Evolutionary conservation across 805 yeast genomes (phyloP).

Genomic region (Saccharomycopsis fodiens): DNA sequence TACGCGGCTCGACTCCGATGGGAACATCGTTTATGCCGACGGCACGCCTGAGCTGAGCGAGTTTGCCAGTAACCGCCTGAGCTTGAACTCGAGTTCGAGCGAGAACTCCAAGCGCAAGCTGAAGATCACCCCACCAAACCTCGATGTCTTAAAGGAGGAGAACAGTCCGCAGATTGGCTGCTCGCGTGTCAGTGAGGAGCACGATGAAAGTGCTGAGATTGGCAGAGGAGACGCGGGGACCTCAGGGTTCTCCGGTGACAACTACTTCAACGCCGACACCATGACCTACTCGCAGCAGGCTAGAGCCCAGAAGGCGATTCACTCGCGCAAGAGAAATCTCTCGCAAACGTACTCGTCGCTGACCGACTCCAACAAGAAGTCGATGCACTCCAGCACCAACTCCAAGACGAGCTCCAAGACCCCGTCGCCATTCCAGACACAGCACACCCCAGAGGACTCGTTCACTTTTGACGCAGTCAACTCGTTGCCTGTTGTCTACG

Average conservation of each 20-base stretch:
- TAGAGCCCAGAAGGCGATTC: conserved; percentile 18
- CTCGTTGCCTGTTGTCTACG: conserved; percentile 15
- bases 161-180: not conserved
- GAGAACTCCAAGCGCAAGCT: conserved; percentile 5
- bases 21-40: conserved; percentile 10
- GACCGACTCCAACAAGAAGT: conserved; percentile 2
- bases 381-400: conserved; percentile 1
- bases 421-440: not conserved
- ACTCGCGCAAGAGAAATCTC: conserved; percentile 17
- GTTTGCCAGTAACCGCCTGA: conserved; percentile 4
- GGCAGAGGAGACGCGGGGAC: conserved; percentile 7
- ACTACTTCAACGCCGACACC: not conserved
- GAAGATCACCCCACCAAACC: conserved; percentile 5
- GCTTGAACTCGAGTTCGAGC: conserved; percentile 10
- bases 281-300: conserved; percentile 11
- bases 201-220: conserved; percentile 8
- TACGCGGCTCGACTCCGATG: conserved; percentile 16
- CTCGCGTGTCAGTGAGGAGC: conserved; percentile 5
- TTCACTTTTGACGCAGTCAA: conserved; percentile 9
- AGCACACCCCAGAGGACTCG: conserved; percentile 11
- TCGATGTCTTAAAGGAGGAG: conserved; percentile 16
- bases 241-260: not conserved
- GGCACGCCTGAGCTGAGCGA: not conserved
- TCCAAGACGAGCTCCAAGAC: not conserved
- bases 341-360: conserved; percentile 15